Percentiles rank a stretch among this genome's conserved stretches.
Evolutionary conservation across 768 basidiomycete species (phyloP).

Genomic region (Boletus subparvulus): DNA sequence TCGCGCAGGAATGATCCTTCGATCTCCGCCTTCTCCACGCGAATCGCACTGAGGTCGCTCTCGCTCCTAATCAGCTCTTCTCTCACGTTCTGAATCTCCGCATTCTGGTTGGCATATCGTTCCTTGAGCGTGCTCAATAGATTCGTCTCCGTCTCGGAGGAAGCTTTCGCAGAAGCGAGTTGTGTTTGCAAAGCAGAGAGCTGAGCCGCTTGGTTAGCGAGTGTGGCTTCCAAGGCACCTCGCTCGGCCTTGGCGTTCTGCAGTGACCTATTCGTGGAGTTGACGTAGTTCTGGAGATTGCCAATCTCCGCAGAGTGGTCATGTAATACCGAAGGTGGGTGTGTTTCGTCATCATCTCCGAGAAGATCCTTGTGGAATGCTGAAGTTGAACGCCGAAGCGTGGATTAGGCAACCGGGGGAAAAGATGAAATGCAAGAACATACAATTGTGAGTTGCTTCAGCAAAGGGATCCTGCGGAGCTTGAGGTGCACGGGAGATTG

Average conservation of each 20-base stretch:
- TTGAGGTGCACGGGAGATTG: constrained; percentile 20
- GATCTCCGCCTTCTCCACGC: constrained; percentile 88
- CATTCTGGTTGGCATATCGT: constrained; percentile 62
- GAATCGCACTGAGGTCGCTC: constrained; percentile 85
- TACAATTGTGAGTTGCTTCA: constrained; percentile 29
- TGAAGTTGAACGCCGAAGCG: constrained; percentile 1
- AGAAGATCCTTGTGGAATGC: constrained; percentile 54
- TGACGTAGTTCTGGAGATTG: constrained; percentile 81
- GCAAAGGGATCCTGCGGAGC: constrained; percentile 51
- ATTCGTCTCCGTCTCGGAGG: constrained; percentile 82
- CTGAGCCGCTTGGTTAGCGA: constrained; percentile 69
- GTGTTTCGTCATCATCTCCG: constrained; percentile 61
- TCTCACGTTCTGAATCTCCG: constrained; percentile 67
- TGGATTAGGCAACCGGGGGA: constrained; percentile 5
- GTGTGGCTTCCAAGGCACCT: constrained; percentile 56
- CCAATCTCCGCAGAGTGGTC: constrained; percentile 86
- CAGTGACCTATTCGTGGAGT: constrained; percentile 73
- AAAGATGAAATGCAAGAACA: background rate
- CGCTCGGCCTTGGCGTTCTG: constrained; percentile 67
- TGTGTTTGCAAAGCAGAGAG: constrained; percentile 81
- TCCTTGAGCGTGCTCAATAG: constrained; percentile 67
- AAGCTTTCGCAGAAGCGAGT: constrained; percentile 76
- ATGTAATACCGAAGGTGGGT: constrained; percentile 52
- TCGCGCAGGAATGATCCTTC: constrained; percentile 85
- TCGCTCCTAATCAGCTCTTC: constrained; percentile 86